A percentile compares a stretch with the other conserved stretches of the same genome.
Conservation (phyloP, 192 early-diverging fungal genomes). For the Coemansia aciculifera region DNA sequence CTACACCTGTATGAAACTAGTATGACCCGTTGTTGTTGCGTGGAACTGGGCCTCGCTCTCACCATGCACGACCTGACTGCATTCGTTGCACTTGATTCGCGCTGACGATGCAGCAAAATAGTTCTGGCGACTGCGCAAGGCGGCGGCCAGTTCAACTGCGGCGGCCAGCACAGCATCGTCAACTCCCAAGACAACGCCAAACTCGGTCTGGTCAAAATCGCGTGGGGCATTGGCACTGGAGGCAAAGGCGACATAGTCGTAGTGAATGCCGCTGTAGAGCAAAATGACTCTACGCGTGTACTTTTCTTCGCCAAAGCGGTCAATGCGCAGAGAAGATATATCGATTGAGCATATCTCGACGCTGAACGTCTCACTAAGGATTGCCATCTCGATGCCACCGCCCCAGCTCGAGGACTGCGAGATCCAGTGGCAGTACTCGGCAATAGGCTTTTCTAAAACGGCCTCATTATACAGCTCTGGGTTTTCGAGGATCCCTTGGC, state of each 20-base stretch:
- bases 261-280: constrained; percentile 67
- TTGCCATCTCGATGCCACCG: constrained; percentile 58
- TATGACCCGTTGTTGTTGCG: constrained; percentile 8
- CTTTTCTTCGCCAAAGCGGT: constrained; percentile 63
- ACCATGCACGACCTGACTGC: constrained; percentile 12
- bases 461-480: constrained; percentile 57
- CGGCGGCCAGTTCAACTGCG: constrained; percentile 26
- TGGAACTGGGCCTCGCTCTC: constrained; percentile 17
- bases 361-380: constrained; percentile 55
- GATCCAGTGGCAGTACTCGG: constrained; percentile 65
- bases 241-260: constrained; percentile 66
- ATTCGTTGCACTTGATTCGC: constrained; percentile 20
- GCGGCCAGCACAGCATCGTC: constrained; percentile 15
- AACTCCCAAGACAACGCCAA: constrained; percentile 30
- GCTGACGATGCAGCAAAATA: neutral
- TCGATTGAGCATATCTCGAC: constrained; percentile 68
- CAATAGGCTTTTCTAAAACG: constrained; percentile 51
- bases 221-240: constrained; percentile 26
- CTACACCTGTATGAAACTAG: constrained; percentile 7
- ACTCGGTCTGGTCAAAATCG: constrained; percentile 67
- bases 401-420: constrained; percentile 61
- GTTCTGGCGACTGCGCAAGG: neutral
- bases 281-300: constrained; percentile 51
- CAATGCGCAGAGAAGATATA: constrained; percentile 54
- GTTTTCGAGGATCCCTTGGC: constrained; percentile 43